Base-by-base conservation (phyloP, 441 rosid genomes). In the Erodium texanum region DNA sequence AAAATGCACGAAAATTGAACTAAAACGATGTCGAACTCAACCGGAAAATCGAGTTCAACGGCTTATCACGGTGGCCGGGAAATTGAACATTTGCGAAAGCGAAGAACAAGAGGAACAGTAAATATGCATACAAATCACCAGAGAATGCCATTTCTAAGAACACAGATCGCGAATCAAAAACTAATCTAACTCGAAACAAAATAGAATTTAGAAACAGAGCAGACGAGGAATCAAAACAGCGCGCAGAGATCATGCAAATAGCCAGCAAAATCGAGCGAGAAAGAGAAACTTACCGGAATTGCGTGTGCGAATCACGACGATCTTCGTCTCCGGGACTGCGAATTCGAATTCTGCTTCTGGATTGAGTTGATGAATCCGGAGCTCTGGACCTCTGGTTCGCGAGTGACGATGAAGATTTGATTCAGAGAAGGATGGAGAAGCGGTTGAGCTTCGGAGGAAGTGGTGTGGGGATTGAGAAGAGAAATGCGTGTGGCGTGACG, bases 391-490 rank as follows among this genome's bases (percentile, higher is more conserved):
- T 41, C 48, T 41, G 48, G 48, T 41, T 10, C 48, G 3, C 15
- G 48, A 41, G 10, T 9, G 48, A 11, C 48, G 48, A 41, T 41
- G 3, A 2, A 12, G 3, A 41, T n/a, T n/a, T n/a, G 36, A 32
- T 41, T 41, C 15, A 10, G 6, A 10, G 68, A 24, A 41, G 14
- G 41, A 27, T 18, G 23, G 23, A 63, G 24, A 63, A 9, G 62
- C 36, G 64, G 8, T 62, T 32, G 41, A 23, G 43, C 62, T 56
- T 56, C 22, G 16, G 24, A 41, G 15, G 48, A 9, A 41, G 48
- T 41, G 48, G 48, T 41, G 48, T 41, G 48, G 11, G 62, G 23
- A 56, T n/a, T 56, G 62, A 18, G 62, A 56, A 56, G 62, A 23
- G 27, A 19, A 29, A 66, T 18, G 66, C 16, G 23, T 5, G 14